Evolutionary conservation across 805 yeast genomes (phyloP).

Genomic region (Saccharomycopsis sp.): DNA sequence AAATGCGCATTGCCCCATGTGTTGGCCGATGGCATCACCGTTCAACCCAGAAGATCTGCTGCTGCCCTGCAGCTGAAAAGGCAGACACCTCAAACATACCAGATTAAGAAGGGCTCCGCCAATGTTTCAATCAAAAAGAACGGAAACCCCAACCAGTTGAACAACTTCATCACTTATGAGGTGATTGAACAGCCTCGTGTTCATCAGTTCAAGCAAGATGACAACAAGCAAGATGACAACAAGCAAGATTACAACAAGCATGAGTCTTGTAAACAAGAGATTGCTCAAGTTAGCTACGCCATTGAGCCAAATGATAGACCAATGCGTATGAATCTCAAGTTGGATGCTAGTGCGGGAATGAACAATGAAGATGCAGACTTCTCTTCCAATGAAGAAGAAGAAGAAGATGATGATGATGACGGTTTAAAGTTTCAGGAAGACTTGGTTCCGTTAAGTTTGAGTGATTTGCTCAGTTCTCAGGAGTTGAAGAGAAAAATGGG

Average conservation of each 20-base stretch:
- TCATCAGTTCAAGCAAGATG: too few species aligned
- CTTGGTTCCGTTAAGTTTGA: slow-evolving; percentile 70
- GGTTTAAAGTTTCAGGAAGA: slow-evolving; percentile 47
- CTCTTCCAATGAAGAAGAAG: neutral
- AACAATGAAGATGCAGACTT: neutral
- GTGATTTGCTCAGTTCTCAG: slow-evolving; percentile 76
- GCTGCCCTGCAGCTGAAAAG: too few species aligned
- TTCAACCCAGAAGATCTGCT: slow-evolving; percentile 26
- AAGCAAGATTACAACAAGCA: too few species aligned
- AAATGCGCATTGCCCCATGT: slow-evolving; percentile 93
- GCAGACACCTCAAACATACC: neutral
- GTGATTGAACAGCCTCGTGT: neutral
- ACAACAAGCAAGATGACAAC: too few species aligned
- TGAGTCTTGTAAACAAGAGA: too few species aligned
- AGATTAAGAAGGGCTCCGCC: too few species aligned
- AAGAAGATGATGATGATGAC: slow-evolving; percentile 33
- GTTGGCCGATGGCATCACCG: slow-evolving; percentile 79
- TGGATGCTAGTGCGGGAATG: neutral
- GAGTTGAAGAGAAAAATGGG: slow-evolving; percentile 61
- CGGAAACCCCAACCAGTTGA: too few species aligned
- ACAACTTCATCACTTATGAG: neutral
- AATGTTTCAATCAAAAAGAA: too few species aligned
- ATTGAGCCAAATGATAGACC: too few species aligned
- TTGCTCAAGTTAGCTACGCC: too few species aligned
- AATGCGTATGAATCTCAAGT: too few species aligned